Base-by-base conservation (phyloP, 495 filamentous ascomycete genomes). In the Haplographium delicatum region DNA sequence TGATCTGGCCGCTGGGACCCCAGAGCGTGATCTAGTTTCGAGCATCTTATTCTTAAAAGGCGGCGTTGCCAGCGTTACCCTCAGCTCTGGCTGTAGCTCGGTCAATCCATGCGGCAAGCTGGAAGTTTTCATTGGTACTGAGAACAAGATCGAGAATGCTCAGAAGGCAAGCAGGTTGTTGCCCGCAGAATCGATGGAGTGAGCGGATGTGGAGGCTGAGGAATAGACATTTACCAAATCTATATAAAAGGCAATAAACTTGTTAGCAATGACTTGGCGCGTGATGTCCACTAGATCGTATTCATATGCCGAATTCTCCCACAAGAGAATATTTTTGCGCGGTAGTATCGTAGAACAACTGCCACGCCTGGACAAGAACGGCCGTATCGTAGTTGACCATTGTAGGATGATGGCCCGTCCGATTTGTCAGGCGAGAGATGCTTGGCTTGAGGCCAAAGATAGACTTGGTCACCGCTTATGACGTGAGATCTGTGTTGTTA, bases 11-110 rank as follows among this genome's bases (percentile, higher is more conserved):
- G 2, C 54, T 56, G 0, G 74, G 75, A 0, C 76, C 76, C 74
- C 74, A 80, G 3, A 76, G 63, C 11, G 75, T 78, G 45, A 78
- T 68, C 50, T 78, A 74, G 48, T 78, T 77, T 37, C 71, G 67
- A 6, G 75, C 75, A 31, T 78, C 63, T 51, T 75, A 77, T 48
- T 75, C 73, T 46, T 69, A 64, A 53, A 70, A 76, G 13, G n/a
- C n/a, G n/a, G n/a, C n/a, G 66, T 56, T 39, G 63, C 62, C 3
- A 53, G 45, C 1, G 56, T 57, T 2, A 50, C 23, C 45, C 70
- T 58, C 4, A n/a, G n/a, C n/a, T n/a, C n/a, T 64, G 50, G 63
- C 70, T 11, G 6, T 13, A 7, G 69, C 45, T 15, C 68, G 65
- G 10, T 75, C 74, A 0, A 76, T 64, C 72, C 73, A 76, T 0